Conservation (phyloP, 2,329 filamentous ascomycete species). For the Colletotrichum higginsianum region DNA sequence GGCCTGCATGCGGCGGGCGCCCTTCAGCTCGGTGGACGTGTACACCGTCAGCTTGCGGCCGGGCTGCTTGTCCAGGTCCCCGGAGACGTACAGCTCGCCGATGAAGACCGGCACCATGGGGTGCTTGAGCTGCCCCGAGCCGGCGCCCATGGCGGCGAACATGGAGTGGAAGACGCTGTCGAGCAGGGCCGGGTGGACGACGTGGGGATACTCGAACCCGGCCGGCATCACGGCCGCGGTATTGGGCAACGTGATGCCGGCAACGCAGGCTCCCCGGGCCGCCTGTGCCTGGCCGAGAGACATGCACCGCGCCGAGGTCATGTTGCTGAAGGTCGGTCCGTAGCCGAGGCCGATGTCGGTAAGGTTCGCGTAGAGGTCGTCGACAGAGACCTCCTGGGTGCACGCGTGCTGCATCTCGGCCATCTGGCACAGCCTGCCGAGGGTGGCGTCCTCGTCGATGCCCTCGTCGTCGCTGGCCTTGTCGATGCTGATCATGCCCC, state of each 20-base stretch:
- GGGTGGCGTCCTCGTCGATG: background rate
- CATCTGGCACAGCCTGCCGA: background rate
- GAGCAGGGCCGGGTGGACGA: conserved; percentile 15
- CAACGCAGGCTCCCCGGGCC: background rate
- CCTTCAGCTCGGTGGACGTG: conserved; percentile 14
- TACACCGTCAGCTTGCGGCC: conserved; percentile 17
- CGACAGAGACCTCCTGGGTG: background rate
- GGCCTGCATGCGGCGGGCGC: conserved; percentile 1
- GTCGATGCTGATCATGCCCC: conserved; percentile 12
- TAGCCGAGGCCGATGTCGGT: conserved; percentile 35
- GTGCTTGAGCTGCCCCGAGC: background rate
- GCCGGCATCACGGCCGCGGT: conserved; percentile 11
- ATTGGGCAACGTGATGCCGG: background rate
- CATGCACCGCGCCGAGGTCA: background rate
- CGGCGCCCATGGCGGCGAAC: conserved; percentile 10
- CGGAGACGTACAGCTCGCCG: conserved; percentile 19
- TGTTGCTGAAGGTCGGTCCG: conserved; percentile 33
- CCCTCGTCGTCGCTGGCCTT: background rate
- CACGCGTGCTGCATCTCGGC: background rate
- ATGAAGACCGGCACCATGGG: conserved; percentile 26
- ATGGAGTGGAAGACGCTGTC: conserved; percentile 23
- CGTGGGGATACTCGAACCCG: conserved; percentile 12
- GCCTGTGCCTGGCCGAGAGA: background rate
- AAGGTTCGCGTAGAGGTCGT: conserved; percentile 29
- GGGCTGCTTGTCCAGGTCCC: background rate